A percentile compares a stretch with the other conserved stretches of the same genome.
Conservation (phyloP, 306 rosid species). For the Quercus aquifolioides region DNA sequence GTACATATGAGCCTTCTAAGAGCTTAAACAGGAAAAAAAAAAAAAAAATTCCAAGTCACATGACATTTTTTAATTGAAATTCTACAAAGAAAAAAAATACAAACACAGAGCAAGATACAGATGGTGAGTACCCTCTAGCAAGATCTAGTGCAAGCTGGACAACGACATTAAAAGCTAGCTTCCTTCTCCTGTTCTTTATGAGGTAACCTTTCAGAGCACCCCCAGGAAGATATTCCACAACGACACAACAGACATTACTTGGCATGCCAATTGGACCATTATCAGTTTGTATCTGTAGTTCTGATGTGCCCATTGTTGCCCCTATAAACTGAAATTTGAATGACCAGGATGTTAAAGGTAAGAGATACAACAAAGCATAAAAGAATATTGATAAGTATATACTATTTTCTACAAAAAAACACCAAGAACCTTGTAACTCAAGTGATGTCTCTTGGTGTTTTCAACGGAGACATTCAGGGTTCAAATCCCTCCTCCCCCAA, state of each 20-base stretch:
- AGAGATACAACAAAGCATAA: neutral
- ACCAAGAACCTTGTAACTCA: too few relatives aligned
- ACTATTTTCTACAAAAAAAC: too few relatives aligned
- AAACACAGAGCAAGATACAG: neutral
- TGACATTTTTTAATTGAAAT: slow-evolving; percentile 13
- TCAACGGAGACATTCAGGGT: too few relatives aligned
- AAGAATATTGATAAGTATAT: neutral
- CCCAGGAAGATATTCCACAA: slow-evolving; percentile 93
- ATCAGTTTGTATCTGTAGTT: slow-evolving; percentile 86
- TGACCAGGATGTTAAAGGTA: slow-evolving; percentile 1
- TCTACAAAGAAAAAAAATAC: neutral
- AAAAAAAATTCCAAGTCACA: neutral
- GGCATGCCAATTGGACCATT: slow-evolving; percentile 89
- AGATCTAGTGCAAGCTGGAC: slow-evolving; percentile 93
- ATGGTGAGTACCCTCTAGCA: slow-evolving; percentile 76
- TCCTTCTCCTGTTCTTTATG: slow-evolving; percentile 90
- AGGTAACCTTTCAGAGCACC: slow-evolving; percentile 81
- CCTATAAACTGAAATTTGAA: slow-evolving; percentile 74
- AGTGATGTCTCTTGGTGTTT: too few relatives aligned
- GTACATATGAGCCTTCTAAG: slow-evolving; percentile 17
- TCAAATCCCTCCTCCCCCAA: too few relatives aligned
- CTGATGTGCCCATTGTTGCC: slow-evolving; percentile 93
- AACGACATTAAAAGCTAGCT: slow-evolving; percentile 85
- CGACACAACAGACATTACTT: slow-evolving; percentile 84
- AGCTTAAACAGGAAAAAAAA: neutral